phyloP scores from a whole-genome alignment of 169 alveolate genomes.

The Sarcocystis neurona region DNA sequence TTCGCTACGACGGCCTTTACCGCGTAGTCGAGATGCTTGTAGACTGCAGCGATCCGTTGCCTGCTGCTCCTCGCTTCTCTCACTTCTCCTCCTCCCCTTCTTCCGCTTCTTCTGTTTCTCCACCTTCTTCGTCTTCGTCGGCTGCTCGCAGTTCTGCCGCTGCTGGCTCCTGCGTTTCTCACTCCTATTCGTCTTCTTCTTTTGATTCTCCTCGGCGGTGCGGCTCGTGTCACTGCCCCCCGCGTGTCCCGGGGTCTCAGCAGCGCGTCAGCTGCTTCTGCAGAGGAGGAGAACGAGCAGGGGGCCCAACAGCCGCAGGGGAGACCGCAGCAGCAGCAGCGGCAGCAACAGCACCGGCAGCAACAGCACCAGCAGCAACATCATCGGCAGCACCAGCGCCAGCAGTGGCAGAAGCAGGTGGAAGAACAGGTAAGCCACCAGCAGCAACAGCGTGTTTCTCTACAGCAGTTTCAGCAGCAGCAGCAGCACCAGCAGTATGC shows the following conservation, averaged over 20 bases:
- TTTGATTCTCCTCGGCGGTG: not conserved
- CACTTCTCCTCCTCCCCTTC: not conserved
- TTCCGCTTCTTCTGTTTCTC: not conserved
- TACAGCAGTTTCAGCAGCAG: too few species aligned
- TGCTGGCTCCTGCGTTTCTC: too few species aligned
- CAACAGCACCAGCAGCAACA: not conserved
- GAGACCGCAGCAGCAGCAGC: not conserved
- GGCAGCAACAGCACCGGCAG: not conserved
- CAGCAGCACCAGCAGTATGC: too few species aligned
- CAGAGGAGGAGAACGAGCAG: not conserved
- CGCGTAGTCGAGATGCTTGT: constrained; percentile 38
- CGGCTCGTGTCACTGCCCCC: not conserved
- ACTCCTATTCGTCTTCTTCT: not conserved
- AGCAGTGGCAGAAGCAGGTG: not conserved
- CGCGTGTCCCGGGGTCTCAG: not conserved
- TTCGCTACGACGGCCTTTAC: constrained; percentile 47
- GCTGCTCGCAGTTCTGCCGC: not conserved
- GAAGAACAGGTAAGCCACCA: too few species aligned
- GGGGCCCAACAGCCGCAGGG: not conserved
- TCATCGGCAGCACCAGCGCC: not conserved
- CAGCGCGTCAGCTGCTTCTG: not conserved
- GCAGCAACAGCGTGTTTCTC: too few species aligned
- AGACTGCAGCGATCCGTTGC: not conserved
- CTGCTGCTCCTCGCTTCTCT: not conserved
- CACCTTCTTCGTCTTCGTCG: not conserved